Evolutionary conservation across 495 filamentous ascomycete species (phyloP), one percentile per base, ranked within the genome.

Genomic region (Immersiella caudata): DNA sequence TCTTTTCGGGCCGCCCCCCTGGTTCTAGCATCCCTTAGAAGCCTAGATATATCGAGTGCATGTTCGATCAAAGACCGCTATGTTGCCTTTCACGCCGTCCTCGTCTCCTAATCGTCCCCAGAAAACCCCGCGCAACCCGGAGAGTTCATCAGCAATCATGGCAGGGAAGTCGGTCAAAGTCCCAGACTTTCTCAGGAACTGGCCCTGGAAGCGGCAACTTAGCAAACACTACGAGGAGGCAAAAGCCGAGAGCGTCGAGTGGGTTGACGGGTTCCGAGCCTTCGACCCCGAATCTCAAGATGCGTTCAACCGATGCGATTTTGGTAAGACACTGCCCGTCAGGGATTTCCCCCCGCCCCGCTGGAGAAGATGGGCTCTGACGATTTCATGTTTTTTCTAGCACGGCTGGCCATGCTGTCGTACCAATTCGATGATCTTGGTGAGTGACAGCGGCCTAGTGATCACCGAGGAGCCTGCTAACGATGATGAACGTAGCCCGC

Each of bases 171-270:
- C 55, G 6, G 62, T 64, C 49, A 26, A 35, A 26, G 62, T 64
- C 2, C 62, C 62, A 35, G 62, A 64, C 27, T 50, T 64, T 21
- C 62, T 64, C 49, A n/a, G 50, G 51, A 27, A n/a, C 50, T 64
- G 62, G 62, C 62, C 62, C 1, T 64, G 62, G 62, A 0, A 56
- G 26, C 62, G 62, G 21, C 22, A 36, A 11, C 62, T 64, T 49
- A 56, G 36, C 62, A 36, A 56, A 16, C 26, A 64, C 62, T 64
- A 64, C 62, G 62, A 64, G 4, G 18, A 64, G 21, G 62, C 50
- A 46, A 64, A 56, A 29, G 29, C 62, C 0, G 49, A n/a, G n/a
- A 64, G 62, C n/a, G 6, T 64, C 18, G 46, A 36, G 21, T 64
- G 62, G 62, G 54, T 64, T 35, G 18, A 9, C 18, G 26, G 62